Evolutionary conservation across 495 filamentous ascomycete genomes (phyloP), one percentile per base, ranked within the genome.

Genomic region (Annulohypoxylon nitens): DNA sequence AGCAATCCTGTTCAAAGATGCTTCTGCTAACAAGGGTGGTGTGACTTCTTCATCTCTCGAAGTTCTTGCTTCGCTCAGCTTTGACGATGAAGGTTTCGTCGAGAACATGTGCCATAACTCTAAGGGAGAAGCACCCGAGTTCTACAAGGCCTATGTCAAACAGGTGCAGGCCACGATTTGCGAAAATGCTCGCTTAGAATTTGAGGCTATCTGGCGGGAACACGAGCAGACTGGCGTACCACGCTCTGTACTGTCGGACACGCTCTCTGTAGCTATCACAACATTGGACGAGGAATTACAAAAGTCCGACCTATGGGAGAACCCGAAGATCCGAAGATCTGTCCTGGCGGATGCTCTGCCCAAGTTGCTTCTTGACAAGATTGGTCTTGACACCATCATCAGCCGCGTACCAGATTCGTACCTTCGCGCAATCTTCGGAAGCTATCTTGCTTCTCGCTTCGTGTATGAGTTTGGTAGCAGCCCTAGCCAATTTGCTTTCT

Each of bases 41-140:
- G 96, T 99, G 54, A 99, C 96, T 5, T 97, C 93, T n/a, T 98
- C 96, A 0, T 99, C 96, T 4, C 89, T 98, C 51, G 96, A 99
- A 76, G 96, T 99, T 4, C 87, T 99, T 16, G 96, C 96, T 9
- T 94, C 94, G 0, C 88, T 99, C 61, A 95, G 93, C 50, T 98
- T 99, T 78, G 91, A 98, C 79, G 95, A 98, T 70, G 81, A 87
- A 59, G 90, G 90, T 64, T 99, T 99, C 80, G 88, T 90, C 43
- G 87, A 93, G 81, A 89, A 99, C 83, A 98, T 99, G 97, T 99
- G 97, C 81, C 86, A 96, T 62, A 86, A 89, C 43, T 81, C 87
- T 54, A 88, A 92, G 68, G 97, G 94, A 63, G 90, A 90, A 34
- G 90, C 89, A 2, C 96, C 96, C 0, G 87, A 88, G 26, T 99